Evolutionary conservation across 306 rosid species (phyloP).

Genomic region (Amphicarpaea edgeworthii): DNA sequence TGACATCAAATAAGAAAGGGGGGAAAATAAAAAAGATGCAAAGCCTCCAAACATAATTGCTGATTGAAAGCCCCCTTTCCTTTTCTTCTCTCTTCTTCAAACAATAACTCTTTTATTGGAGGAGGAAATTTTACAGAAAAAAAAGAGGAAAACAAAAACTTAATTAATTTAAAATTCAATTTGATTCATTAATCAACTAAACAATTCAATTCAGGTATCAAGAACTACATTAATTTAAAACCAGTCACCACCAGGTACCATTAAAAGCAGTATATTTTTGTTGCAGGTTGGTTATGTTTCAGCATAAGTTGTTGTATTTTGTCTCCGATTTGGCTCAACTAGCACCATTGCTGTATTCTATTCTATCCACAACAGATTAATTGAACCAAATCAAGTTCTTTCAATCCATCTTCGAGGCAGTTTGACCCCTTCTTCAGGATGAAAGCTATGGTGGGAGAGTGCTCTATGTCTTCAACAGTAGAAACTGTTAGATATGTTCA

Average conservation of each 20-base stretch:
- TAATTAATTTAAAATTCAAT: too few relatives aligned
- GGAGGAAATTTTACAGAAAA: neutral
- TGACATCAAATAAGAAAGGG: neutral
- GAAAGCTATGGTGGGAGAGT: neutral
- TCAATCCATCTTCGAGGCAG: neutral
- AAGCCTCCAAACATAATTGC: neutral
- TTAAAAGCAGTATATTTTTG: neutral
- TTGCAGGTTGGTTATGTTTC: neutral
- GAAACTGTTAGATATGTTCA: neutral
- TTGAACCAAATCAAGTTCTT: neutral
- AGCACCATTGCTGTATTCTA: neutral
- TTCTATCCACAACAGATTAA: neutral
- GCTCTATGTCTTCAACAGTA: neutral
- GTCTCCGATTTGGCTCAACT: neutral
- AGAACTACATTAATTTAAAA: neutral
- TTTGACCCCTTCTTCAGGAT: neutral
- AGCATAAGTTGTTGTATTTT: neutral
- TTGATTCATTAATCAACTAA: too few relatives aligned
- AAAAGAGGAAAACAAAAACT: neutral
- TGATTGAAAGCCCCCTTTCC: neutral
- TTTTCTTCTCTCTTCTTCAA: slow-evolving; percentile 1
- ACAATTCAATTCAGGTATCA: neutral
- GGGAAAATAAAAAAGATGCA: neutral
- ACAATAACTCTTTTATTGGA: neutral
- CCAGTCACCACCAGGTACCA: slow-evolving; percentile 15